Evolutionary conservation across 306 rosid species (phyloP), one percentile per base, ranked within the genome.

Genomic region (Bauhinia variegata): DNA sequence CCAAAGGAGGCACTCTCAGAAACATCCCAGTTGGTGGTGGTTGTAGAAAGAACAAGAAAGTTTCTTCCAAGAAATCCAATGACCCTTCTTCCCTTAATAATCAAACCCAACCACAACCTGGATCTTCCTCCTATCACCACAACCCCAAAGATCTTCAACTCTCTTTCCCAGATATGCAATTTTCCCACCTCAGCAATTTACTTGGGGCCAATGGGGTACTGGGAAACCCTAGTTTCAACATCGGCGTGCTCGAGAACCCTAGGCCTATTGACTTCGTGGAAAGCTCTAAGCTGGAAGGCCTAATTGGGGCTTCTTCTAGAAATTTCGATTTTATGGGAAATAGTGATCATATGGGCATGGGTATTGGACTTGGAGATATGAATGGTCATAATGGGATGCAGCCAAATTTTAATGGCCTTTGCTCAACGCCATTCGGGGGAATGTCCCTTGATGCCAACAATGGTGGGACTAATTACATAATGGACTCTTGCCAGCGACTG

Each of bases 11-110:
- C 4, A 95, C 97, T 18, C 95, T 95, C 2, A 73, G 99, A 18
- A 95, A 95, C 90, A 90, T 95, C 42, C 99, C 99, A 0, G 97
- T 95, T 0, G 97, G 99, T 5, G 99, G 99, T 38, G 95, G 99
- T 0, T 95, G 97, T 39, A 64, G 97, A 50, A 95, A 95, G 88
- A 95, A 88, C 89, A 90, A 88, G 73, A 95, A 88, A 67, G 87
- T 84, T 28, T 43, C 95, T 15, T 6, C 87, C 74, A 90, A 89
- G 55, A 89, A 90, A 82, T 37, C 88, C 41, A 88, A 83, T 50
- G 91, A 80, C 13, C 64, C 73, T 59, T 11, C 74, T 32, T 5
- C 42, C 42, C 42, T 19, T 53, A 65, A 17, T 60, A 65, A 8
- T 44, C 84, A 73, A 57, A 68, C 68, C 70, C 84, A 74, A 59